Evolutionary conservation across 106 monocot species (phyloP).

Genomic region (Platanthera zijinensis): DNA sequence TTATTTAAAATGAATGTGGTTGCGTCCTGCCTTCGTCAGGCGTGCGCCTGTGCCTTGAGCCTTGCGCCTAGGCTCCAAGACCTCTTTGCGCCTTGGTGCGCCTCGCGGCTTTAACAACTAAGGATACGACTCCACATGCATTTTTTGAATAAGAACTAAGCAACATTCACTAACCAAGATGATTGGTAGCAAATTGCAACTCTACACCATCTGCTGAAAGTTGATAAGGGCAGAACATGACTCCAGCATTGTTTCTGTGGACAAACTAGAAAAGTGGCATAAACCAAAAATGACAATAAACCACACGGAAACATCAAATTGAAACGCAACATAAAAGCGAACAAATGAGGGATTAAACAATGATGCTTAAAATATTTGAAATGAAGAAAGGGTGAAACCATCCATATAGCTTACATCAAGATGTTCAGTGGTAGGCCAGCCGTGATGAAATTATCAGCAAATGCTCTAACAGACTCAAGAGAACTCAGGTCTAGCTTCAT

Average conservation of each 20-base stretch:
- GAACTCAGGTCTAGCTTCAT: constrained; percentile 84
- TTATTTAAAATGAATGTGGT: too few relatives aligned
- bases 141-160: not conserved
- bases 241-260: constrained; percentile 89
- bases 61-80: too few relatives aligned
- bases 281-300: not conserved
- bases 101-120: too few relatives aligned
- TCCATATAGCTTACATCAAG: constrained; percentile 44
- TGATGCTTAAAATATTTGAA: too few relatives aligned
- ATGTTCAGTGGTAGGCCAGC: constrained; percentile 68
- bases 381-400: not conserved
- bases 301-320: not conserved
- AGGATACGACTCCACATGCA: too few relatives aligned
- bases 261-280: not conserved
- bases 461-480: constrained; percentile 60
- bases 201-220: constrained; percentile 74
- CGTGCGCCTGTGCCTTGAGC: too few relatives aligned
- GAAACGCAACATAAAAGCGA: not conserved
- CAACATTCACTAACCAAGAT: constrained; percentile 43
- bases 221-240: constrained; percentile 48
- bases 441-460: constrained; percentile 39
- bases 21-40: too few relatives aligned
- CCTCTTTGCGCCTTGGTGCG: too few relatives aligned
- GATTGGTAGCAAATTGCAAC: constrained; percentile 86
- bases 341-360: too few relatives aligned